phyloP scores from a whole-genome alignment of 192 early-diverging fungal genomes.

The Dissophora ornata region DNA sequence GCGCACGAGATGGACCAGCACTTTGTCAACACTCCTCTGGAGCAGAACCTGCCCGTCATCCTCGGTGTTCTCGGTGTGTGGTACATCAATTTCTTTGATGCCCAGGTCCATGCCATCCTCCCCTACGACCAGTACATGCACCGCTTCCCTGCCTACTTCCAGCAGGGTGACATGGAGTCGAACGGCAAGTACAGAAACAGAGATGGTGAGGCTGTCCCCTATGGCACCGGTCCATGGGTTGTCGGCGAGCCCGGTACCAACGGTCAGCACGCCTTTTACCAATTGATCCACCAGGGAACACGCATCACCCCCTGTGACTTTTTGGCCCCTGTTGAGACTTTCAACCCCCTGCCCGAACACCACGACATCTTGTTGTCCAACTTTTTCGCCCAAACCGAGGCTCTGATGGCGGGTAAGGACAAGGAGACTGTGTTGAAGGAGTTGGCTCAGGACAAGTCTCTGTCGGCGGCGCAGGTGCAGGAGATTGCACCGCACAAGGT shows the following conservation, averaged over 20 bases:
- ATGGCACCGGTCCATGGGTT: constrained; percentile 96
- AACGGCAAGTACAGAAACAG: constrained; percentile 97
- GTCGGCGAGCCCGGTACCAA: constrained; percentile 99
- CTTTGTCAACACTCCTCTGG: constrained; percentile 90
- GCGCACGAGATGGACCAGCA: constrained; percentile 98
- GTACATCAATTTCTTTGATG: constrained; percentile 99
- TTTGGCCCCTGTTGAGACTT: constrained; percentile 91
- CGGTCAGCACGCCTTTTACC: constrained; percentile 99
- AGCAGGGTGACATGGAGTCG: constrained; percentile 99
- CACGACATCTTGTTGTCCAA: constrained; percentile 98
- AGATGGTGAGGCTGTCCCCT: constrained; percentile 80
- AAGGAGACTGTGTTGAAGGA: constrained; percentile 84
- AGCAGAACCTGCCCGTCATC: constrained; percentile 93
- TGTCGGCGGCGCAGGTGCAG: constrained; percentile 63
- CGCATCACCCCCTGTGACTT: constrained; percentile 97
- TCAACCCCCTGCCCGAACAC: constrained; percentile 91
- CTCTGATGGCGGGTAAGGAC: constrained; percentile 93
- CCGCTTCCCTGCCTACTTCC: constrained; percentile 99
- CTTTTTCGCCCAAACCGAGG: constrained; percentile 99
- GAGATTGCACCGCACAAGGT: constrained; percentile 92
- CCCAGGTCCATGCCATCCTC: constrained; percentile 92
- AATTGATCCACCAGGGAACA: constrained; percentile 99
- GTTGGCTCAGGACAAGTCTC: constrained; percentile 72
- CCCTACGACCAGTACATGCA: constrained; percentile 99
- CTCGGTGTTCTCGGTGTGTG: constrained; percentile 91